Evolutionary conservation across 2,329 filamentous ascomycete genomes (phyloP), one percentile per base, ranked within the genome.

Genomic region (Fusarium siculi): DNA sequence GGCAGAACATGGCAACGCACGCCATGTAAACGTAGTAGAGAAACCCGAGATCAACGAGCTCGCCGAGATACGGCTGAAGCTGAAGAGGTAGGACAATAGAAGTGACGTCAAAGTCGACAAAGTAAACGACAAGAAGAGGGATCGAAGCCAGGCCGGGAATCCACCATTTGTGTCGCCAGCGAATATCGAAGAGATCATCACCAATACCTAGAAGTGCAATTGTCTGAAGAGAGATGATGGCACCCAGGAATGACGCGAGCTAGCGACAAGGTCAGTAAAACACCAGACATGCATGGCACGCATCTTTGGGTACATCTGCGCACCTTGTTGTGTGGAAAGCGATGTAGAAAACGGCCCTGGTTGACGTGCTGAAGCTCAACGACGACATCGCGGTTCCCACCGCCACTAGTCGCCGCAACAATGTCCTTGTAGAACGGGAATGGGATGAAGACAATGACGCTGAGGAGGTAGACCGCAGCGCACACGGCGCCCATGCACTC

Each of bases 381-480:
- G 18, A 97, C 93, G 10, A 96, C 91, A 84, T 98, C 96, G 73
- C 93, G 88, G 82, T 98, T 98, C 54, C 95, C 95, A 72, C 95
- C 95, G 72, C 95, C 96, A 74, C 94, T 97, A 25, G 96, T 98
- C 43, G 95, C 95, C 21, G 94, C 93, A 32, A 98, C 95, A 74
- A 99, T 97, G 81, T 98, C 96, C 84, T 98, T 97, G 86, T 98
- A 98, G 82, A 99, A 98, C 3, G 95, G 93, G 82, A 98, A 97
- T 0, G 96, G 96, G 66, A 98, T 95, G 81, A 99, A 99, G 71
- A 94, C 85, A 75, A 98, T 97, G 74, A 98, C 88, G 55, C 91
- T 89, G 74, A 99, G 87, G 47, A 99, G 88, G 83, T 98, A 98
- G 32, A 98, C 95, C 74, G 96, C 90, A 14, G 96, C 96, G 80